A percentile compares a stretch with the other conserved stretches of the same genome.
phyloP scores from a whole-genome alignment of 1,284 basidiomycete species.

The Marasmius fiardii region DNA sequence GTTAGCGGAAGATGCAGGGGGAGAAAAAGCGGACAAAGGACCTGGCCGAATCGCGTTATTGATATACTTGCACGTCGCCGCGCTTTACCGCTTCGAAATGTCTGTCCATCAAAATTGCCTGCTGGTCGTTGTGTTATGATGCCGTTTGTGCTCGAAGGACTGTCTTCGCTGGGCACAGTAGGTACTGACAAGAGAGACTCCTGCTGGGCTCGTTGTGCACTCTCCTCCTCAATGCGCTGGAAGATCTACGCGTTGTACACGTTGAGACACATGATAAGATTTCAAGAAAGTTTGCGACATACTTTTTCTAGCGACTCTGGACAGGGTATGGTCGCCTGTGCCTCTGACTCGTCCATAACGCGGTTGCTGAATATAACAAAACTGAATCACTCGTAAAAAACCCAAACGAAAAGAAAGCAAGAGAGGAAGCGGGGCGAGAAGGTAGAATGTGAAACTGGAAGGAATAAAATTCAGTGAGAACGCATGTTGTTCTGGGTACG shows the following conservation, averaged over 20 bases:
- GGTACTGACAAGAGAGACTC: background rate
- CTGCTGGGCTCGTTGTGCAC: constrained; percentile 10
- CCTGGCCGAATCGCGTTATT: constrained; percentile 13
- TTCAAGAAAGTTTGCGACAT: background rate
- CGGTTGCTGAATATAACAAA: background rate
- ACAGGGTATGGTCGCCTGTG: background rate
- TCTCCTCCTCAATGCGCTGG: constrained; percentile 14
- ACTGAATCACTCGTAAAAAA: background rate
- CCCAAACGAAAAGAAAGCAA: background rate
- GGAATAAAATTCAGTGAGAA: background rate
- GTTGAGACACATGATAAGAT: background rate
- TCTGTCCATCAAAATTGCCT: background rate
- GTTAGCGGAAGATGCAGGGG: background rate
- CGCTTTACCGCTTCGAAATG: background rate
- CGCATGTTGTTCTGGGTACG: background rate
- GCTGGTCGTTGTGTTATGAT: background rate
- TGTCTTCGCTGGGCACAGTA: background rate
- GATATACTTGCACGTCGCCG: constrained; percentile 11
- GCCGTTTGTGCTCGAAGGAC: background rate
- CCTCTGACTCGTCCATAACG: background rate
- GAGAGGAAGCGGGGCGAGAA: background rate
- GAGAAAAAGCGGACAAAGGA: background rate
- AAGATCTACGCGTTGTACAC: constrained; percentile 17
- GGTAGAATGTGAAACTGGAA: background rate
- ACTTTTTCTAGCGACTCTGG: background rate